Percentiles rank a stretch among this genome's conserved stretches.
phyloP scores from a whole-genome alignment of 164 flowering plant species.

The Sextonia rubra region DNA sequence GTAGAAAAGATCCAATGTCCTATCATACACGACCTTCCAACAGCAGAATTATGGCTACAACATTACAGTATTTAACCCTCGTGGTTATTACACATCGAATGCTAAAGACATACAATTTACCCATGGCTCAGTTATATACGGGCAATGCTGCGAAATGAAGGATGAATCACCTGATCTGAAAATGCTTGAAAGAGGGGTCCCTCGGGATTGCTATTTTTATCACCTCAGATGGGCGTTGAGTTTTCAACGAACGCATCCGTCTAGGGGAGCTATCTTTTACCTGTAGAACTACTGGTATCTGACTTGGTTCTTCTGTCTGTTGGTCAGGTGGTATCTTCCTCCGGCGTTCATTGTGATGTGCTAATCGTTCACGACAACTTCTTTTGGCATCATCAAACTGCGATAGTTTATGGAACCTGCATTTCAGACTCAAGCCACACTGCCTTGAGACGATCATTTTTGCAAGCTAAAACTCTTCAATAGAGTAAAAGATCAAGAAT shows the following conservation, averaged over 20 bases:
- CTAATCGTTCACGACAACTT: constrained; percentile 71
- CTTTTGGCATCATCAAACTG: constrained; percentile 74
- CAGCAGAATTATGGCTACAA: background rate
- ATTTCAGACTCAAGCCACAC: background rate
- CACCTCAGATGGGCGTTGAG: background rate
- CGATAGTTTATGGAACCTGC: constrained; percentile 62
- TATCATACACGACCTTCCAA: background rate
- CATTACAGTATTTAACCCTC: background rate
- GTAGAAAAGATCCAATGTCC: background rate
- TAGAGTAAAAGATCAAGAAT: background rate
- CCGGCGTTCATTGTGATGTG: constrained; percentile 68
- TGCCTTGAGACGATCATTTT: background rate
- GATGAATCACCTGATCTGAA: constrained; percentile 7
- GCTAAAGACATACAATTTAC: constrained; percentile 4
- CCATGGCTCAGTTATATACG: background rate
- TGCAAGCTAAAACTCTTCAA: background rate
- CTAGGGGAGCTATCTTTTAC: constrained; percentile 3
- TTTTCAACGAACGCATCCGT: background rate
- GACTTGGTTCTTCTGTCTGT: constrained; percentile 6
- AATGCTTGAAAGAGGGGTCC: constrained; percentile 3
- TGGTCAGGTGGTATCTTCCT: constrained; percentile 37
- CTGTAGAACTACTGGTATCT: constrained; percentile 4
- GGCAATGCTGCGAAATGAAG: background rate
- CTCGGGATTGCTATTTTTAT: constrained; percentile 10
- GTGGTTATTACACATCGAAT: background rate